A percentile compares a stretch with the other conserved stretches of the same genome.
Conservation (phyloP, 169 alveolate species). For the Plasmodium berghei region DNA sequence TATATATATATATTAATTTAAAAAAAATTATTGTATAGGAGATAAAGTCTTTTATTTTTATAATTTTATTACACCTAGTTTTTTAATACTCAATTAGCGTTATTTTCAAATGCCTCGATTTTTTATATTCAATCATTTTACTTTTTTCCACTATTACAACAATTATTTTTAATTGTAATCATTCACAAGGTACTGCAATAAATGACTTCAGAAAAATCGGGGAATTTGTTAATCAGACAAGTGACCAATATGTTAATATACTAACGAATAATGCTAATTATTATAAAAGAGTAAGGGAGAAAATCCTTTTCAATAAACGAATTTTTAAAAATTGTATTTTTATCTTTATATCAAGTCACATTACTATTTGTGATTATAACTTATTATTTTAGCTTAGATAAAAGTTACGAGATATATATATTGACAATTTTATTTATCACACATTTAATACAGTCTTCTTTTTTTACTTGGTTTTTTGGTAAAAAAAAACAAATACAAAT, state of each 20-base stretch:
- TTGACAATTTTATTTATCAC: conserved; percentile 36
- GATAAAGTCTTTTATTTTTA: conserved; percentile 21
- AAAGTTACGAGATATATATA: conserved; percentile 23
- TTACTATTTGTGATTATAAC: conserved; percentile 25
- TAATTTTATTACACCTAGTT: conserved; percentile 55
- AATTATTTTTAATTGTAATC: background rate
- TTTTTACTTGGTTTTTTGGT: background rate
- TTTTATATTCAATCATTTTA: background rate
- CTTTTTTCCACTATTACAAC: conserved; percentile 13
- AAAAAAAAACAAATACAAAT: too few relatives aligned
- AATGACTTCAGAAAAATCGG: conserved; percentile 4
- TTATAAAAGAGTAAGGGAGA: background rate
- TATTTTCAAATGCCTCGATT: conserved; percentile 21
- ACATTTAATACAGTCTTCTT: conserved; percentile 22
- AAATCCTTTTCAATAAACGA: conserved; percentile 28
- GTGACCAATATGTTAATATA: background rate
- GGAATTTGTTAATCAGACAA: background rate
- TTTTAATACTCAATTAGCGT: conserved; percentile 13
- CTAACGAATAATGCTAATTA: conserved; percentile 9
- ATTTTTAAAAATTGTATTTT: conserved; percentile 7
- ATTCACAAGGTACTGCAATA: background rate
- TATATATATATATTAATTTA: conserved; percentile 20
- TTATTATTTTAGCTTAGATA: background rate
- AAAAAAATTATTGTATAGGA: conserved; percentile 25
- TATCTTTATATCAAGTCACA: conserved; percentile 26